A percentile compares a stretch with the other conserved stretches of the same genome.
phyloP scores from a whole-genome alignment of 371 early-diverging fungal genomes.

The Capillidium rhysosporum region DNA sequence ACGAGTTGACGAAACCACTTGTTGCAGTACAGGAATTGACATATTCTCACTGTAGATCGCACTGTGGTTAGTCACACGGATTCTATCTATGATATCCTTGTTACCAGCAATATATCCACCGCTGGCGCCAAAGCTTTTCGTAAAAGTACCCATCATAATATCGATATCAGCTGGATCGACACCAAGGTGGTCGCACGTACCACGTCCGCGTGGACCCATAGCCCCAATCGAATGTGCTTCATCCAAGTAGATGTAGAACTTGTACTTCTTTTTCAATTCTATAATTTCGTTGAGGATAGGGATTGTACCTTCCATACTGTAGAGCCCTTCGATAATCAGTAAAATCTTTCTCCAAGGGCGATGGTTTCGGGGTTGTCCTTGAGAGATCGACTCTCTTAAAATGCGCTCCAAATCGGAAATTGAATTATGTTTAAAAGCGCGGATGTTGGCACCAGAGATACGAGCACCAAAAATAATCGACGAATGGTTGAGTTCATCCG shows the following conservation, averaged over 20 bases:
- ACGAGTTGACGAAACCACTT: conserved; percentile 73
- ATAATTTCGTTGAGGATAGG: conserved; percentile 79
- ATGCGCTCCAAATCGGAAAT: conserved; percentile 62
- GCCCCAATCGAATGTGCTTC: conserved; percentile 99
- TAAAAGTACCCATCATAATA: conserved; percentile 99
- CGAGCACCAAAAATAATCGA: conserved; percentile 93
- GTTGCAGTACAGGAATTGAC: conserved; percentile 78
- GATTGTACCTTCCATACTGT: conserved; percentile 98
- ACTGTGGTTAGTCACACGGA: conserved; percentile 66
- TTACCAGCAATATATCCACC: conserved; percentile 93
- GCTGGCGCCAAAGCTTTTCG: conserved; percentile 98
- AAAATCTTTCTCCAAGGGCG: conserved; percentile 98
- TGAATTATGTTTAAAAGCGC: conserved; percentile 93
- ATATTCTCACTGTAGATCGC: conserved; percentile 88
- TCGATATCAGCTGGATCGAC: conserved; percentile 86
- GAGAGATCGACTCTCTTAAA: conserved; percentile 81
- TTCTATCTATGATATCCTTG: conserved; percentile 61
- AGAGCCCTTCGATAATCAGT: conserved; percentile 96
- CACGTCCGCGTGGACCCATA: conserved; percentile 82
- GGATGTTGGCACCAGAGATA: conserved; percentile 85
- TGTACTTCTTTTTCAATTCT: conserved; percentile 86
- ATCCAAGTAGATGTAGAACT: conserved; percentile 96
- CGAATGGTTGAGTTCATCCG: conserved; percentile 96
- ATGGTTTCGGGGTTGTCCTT: conserved; percentile 98
- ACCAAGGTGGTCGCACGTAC: conserved; percentile 92